These are phyloP conservation scores for Cardiospermum halicacabum DNA, from an alignment of 345 rosid species.

Conservation along the genomic window DNA sequence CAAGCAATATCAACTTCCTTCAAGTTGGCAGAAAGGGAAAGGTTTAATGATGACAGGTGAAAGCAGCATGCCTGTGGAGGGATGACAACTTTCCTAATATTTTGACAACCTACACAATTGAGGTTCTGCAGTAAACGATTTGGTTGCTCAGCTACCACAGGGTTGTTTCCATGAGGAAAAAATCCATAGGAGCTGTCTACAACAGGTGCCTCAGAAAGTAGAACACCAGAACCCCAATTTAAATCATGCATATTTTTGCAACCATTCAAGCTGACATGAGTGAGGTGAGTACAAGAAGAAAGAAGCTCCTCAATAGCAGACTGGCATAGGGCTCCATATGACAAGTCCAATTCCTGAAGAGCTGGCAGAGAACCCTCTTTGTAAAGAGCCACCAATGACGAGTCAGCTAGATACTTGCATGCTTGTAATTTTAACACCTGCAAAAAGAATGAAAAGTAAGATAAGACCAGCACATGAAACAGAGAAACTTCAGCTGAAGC, in stretches of 20 bases:
- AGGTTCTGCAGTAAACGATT: constrained; percentile 86
- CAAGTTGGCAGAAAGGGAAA: constrained; percentile 73
- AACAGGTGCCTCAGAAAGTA: constrained; percentile 31
- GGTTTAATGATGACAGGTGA: constrained; percentile 73
- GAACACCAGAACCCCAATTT: constrained; percentile 69
- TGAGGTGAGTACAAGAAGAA: constrained; percentile 82
- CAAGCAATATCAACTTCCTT: constrained; percentile 89
- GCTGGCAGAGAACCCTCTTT: constrained; percentile 72
- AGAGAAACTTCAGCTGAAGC: background rate
- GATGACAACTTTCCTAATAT: constrained; percentile 80
- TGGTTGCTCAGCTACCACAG: constrained; percentile 39
- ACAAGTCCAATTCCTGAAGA: constrained; percentile 84
- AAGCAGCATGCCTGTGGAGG: constrained; percentile 75
- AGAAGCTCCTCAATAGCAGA: constrained; percentile 96
- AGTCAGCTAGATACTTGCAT: constrained; percentile 86
- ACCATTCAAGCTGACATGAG: constrained; percentile 92
- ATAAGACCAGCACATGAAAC: background rate
- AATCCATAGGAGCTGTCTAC: constrained; percentile 19
- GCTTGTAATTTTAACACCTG: constrained; percentile 95
- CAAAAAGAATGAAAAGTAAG: constrained; percentile 12
- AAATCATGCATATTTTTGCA: constrained; percentile 94
- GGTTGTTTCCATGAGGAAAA: constrained; percentile 23
- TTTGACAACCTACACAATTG: constrained; percentile 88
- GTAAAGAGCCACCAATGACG: constrained; percentile 90
- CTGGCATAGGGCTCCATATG: constrained; percentile 88